A percentile compares a stretch with the other conserved stretches of the same genome.
Evolutionary conservation across 1,284 basidiomycete species (phyloP).

Genomic region (Vanrija sp.): DNA sequence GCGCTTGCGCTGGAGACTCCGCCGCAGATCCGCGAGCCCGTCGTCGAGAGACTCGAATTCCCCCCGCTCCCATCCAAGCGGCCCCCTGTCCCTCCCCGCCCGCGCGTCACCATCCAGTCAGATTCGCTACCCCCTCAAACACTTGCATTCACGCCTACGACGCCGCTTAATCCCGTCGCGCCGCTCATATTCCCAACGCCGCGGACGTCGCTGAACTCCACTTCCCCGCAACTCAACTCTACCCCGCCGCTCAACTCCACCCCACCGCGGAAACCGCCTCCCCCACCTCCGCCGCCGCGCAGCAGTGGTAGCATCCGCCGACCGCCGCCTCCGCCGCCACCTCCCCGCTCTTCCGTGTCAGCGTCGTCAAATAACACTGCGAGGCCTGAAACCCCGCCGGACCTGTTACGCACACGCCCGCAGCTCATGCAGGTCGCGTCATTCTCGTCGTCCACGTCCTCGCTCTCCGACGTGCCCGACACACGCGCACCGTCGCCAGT

Average conservation of each 20-base stretch:
- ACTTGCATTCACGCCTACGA: too few relatives aligned
- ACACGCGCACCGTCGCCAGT: background rate
- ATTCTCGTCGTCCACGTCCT: constrained; percentile 7
- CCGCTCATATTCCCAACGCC: too few relatives aligned
- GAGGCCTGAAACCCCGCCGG: background rate
- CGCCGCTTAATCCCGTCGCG: too few relatives aligned
- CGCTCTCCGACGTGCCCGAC: constrained; percentile 2
- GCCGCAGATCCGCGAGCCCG: background rate
- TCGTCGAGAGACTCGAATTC: background rate
- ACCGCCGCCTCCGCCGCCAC: background rate
- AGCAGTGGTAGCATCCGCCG: too few relatives aligned
- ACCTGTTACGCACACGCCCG: background rate
- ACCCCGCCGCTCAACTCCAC: constrained; percentile 13
- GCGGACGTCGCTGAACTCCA: background rate
- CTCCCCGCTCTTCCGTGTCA: background rate
- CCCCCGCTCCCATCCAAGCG: too few relatives aligned
- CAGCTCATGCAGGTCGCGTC: background rate
- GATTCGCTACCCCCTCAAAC: background rate
- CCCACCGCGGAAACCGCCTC: constrained; percentile 15
- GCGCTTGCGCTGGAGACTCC: too few relatives aligned
- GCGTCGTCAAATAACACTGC: background rate
- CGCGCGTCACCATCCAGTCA: background rate
- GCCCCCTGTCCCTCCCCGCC: background rate
- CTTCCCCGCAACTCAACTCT: constrained; percentile 1
- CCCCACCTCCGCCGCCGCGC: constrained; percentile 11